These are phyloP conservation scores for Fonsecaea nubica DNA, from an alignment of 2,329 filamentous ascomycete genomes.

Conservation along the genomic window DNA sequence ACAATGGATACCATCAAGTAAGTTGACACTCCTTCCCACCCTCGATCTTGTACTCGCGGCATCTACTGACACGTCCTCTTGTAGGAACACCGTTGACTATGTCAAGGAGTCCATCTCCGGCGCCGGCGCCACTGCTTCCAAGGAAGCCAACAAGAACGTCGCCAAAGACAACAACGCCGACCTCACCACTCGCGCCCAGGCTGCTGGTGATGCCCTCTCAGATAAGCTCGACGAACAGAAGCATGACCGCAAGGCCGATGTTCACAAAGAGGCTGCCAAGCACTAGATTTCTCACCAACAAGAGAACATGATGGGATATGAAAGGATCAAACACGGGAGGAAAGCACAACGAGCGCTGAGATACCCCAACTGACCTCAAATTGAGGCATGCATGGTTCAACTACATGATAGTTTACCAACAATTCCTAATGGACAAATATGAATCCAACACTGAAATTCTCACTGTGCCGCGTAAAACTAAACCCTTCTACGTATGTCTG, in stretches of 20 bases:
- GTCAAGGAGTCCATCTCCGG: slow-evolving; percentile 69
- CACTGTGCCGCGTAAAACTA: neutral
- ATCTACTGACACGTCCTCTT: slow-evolving; percentile 2
- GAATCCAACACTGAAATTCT: neutral
- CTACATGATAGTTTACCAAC: neutral
- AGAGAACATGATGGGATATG: neutral
- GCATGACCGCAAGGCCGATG: slow-evolving; percentile 40
- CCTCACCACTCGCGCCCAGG: slow-evolving; percentile 61
- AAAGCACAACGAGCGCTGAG: slow-evolving; percentile 1
- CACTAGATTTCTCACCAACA: slow-evolving; percentile 32
- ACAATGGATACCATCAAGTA: slow-evolving; percentile 41
- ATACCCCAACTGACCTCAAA: slow-evolving; percentile 11
- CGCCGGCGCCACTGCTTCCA: slow-evolving; percentile 62
- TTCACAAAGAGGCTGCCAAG: slow-evolving; percentile 40
- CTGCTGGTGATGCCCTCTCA: slow-evolving; percentile 57
- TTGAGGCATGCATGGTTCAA: neutral
- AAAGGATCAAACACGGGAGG: neutral
- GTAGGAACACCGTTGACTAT: slow-evolving; percentile 70
- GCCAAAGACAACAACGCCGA: slow-evolving; percentile 65
- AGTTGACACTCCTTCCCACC: neutral
- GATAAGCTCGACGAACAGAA: slow-evolving; percentile 62
- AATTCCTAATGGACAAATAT: neutral
- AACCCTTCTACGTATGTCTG: neutral
- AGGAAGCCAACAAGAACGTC: slow-evolving; percentile 73
- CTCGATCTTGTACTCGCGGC: neutral